Evolutionary conservation across 1,139 yeast genomes (phyloP).

Genomic region (Candida smagusa): DNA sequence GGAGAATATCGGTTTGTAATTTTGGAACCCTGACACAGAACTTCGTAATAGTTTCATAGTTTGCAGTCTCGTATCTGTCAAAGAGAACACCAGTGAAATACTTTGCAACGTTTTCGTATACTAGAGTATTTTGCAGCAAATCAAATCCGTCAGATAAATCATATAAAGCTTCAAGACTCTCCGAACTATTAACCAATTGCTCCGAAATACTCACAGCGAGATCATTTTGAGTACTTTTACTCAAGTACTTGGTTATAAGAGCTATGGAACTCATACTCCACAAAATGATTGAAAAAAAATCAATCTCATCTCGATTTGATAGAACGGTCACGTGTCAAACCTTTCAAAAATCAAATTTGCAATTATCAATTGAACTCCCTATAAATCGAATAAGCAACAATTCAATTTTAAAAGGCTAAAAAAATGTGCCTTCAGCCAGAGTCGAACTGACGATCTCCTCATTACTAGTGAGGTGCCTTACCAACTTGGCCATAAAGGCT

Average conservation of each 20-base stretch:
- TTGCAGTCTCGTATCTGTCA: conserved; percentile 4
- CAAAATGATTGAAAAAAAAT: conserved; percentile 1
- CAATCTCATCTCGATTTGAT: conserved; percentile 1
- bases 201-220: conserved; percentile 23
- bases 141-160: conserved; percentile 33
- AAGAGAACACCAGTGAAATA: conserved; percentile 11
- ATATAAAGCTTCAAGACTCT: conserved; percentile 26
- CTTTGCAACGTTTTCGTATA: conserved; percentile 19
- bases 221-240: conserved; percentile 21
- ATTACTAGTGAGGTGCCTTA: conserved; percentile 91
- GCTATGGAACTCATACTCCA: conserved; percentile 16
- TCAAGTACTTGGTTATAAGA: conserved; percentile 30
- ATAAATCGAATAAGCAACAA: not conserved
- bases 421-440: conserved; percentile 68
- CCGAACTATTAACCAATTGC: conserved; percentile 15
- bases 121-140: conserved; percentile 14
- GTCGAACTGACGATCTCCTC: conserved; percentile 88
- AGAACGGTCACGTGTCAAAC: conserved; percentile 5
- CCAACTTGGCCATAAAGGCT: conserved; percentile 63
- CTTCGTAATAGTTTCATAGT: conserved; percentile 15
- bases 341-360: not conserved
- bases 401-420: no score
- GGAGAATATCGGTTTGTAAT: conserved; percentile 17
- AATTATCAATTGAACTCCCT: not conserved
- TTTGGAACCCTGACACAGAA: conserved; percentile 18